Base-by-base conservation (phyloP, 1,284 basidiomycete species). In the Moesziomyces aphidis region DNA sequence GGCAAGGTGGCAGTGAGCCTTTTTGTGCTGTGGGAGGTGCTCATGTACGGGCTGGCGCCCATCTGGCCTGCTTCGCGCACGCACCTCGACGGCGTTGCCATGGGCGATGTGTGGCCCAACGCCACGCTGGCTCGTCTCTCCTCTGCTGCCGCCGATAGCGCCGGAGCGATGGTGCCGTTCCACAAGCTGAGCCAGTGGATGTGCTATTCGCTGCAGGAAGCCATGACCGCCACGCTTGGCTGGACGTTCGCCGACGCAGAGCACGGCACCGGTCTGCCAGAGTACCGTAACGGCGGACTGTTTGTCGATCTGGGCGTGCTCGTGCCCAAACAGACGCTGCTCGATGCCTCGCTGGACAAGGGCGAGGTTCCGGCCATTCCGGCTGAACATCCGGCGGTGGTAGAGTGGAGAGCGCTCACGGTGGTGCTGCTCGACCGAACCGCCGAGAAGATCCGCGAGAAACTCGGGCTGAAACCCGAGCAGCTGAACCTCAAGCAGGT, bases 361-460 rank as follows among this genome's bases (percentile, higher is more conserved):
- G 49, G 24, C 5, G 55, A 19, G 1, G 3, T 69, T 13, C 66
- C 72, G 0, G 23, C 24, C 6, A 86, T 94, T 59, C 90, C 91
- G 15, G 88, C 88, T 47, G 91, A 91, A 0, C 93, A 95, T 82
- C 92, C 94, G 0, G 94, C 94, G 5, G 91, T 98, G 55, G 90
- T 97, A 45, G 95, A 98, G 86, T 97, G 95, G 95, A 88, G 96
- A 56, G 94, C 95, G 0, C 89, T 97, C 88, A 97, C 95, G 0
- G 92, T 98, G 43, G 91, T 97, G 65, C 90, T 92, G 80, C 88
- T 98, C 23, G 79, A 81, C 39, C 61, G 77, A 19, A 36, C 54
- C 17, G 76, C 79, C 0, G 54, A 61, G 2, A 59, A 50, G 1
- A 74, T 81, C 34, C 50, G 78, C 8, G 11, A 28, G 0, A 62